Evolutionary conservation across 1,284 basidiomycete genomes (phyloP).

Genomic region (Leccinum pachyderme): DNA sequence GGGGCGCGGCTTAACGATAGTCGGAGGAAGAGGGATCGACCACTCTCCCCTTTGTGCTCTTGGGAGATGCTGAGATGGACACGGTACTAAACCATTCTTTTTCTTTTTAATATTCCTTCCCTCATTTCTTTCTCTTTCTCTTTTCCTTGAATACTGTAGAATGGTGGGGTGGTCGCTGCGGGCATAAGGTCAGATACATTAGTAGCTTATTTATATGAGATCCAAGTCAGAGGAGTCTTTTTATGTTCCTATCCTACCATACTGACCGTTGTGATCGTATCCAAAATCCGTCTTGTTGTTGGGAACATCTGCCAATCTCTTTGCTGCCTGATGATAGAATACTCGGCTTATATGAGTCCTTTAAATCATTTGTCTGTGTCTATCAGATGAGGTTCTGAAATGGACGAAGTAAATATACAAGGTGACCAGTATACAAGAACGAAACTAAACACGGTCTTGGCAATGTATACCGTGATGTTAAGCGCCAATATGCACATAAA

Average conservation of each 20-base stretch:
- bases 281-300: too few relatives aligned
- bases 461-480: too few relatives aligned
- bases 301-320: too few relatives aligned
- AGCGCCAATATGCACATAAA: too few relatives aligned
- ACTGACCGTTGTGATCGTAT: not conserved
- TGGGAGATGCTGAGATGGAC: not conserved
- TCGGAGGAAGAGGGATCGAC: too few relatives aligned
- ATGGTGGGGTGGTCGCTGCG: not conserved
- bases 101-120: not conserved
- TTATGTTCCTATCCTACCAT: not conserved
- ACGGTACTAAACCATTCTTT: not conserved
- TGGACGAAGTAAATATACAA: too few relatives aligned
- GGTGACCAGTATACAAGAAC: too few relatives aligned
- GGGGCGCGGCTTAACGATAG: not conserved
- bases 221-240: not conserved
- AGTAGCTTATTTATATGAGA: not conserved
- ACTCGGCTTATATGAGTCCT: too few relatives aligned
- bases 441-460: too few relatives aligned
- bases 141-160: conserved; percentile 3
- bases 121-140: not conserved
- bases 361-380: too few relatives aligned
- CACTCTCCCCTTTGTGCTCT: not conserved
- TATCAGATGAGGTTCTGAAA: too few relatives aligned
- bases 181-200: not conserved
- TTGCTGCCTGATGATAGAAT: too few relatives aligned